Conservation (phyloP, 2,329 filamentous ascomycete genomes). For the Ilyonectria destructans region DNA sequence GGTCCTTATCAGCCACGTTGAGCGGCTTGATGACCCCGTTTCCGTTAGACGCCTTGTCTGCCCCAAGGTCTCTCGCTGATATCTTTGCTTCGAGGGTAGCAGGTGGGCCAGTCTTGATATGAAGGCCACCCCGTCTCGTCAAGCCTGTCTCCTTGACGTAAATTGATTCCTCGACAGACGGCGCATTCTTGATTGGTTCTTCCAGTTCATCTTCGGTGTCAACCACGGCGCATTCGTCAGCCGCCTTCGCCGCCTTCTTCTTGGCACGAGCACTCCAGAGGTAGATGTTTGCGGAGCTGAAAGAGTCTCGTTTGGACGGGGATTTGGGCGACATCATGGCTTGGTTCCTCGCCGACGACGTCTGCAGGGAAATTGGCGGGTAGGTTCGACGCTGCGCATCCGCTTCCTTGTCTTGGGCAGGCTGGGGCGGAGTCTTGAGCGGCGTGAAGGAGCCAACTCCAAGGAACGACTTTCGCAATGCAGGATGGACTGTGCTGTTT, state of each 20-base stretch:
- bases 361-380: conserved; percentile 58
- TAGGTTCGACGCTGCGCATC: conserved; percentile 52
- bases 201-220: conserved; percentile 44
- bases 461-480: conserved; percentile 51
- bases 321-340: conserved; percentile 49
- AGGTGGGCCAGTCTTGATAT: conserved; percentile 36
- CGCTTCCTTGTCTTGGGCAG: conserved; percentile 37
- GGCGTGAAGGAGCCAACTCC: conserved; percentile 50
- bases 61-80: background rate
- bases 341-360: conserved; percentile 47
- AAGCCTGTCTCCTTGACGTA: conserved; percentile 43
- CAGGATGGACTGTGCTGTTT: conserved; percentile 54
- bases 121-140: conserved; percentile 41
- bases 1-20: conserved; percentile 7
- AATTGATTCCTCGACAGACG: conserved; percentile 34
- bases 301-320: conserved; percentile 50
- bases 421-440: conserved; percentile 46
- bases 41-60: background rate
- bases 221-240: conserved; percentile 43
- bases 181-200: conserved; percentile 16
- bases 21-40: conserved; percentile 12
- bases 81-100: conserved; percentile 12
- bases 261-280: conserved; percentile 47
- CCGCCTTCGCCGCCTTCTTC: conserved; percentile 27
- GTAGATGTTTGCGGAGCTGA: conserved; percentile 48